These are phyloP conservation scores for Aspergillus panamensis DNA, from an alignment of 495 filamentous ascomycete genomes.

Conservation along the genomic window DNA sequence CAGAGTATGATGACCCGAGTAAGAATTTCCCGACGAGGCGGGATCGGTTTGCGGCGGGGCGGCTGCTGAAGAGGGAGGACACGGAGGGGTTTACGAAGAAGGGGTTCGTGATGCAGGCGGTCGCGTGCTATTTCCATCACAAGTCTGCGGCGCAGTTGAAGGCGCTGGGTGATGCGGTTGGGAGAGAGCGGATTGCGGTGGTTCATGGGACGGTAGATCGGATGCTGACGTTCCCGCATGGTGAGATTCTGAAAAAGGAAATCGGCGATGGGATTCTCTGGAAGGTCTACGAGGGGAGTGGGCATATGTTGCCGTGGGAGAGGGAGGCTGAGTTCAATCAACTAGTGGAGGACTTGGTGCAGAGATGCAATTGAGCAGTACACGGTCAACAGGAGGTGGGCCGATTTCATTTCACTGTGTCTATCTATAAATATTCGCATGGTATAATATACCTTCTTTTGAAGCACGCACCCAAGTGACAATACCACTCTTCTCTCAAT, in stretches of 20 bases:
- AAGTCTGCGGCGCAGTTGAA: conserved; percentile 62
- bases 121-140: conserved; percentile 77
- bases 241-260: conserved; percentile 51
- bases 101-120: conserved; percentile 71
- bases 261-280: conserved; percentile 48
- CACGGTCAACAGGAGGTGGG: neutral
- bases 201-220: conserved; percentile 69
- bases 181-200: conserved; percentile 67
- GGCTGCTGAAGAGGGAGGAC: conserved; percentile 62
- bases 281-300: conserved; percentile 59
- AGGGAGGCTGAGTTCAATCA: conserved; percentile 56
- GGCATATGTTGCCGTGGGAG: conserved; percentile 68
- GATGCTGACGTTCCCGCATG: conserved; percentile 71
- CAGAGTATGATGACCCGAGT: conserved; percentile 42
- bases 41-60: conserved; percentile 73
- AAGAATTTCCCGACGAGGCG: conserved; percentile 66
- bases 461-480: too few relatives aligned
- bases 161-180: conserved; percentile 60
- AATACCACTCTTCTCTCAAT: too few relatives aligned
- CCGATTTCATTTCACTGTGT: neutral
- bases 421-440: neutral
- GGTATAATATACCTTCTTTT: neutral
- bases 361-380: conserved; percentile 20
- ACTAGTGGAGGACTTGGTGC: conserved; percentile 52
- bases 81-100: conserved; percentile 51